Conservation (phyloP, 768 basidiomycete genomes). For the Termitomyces sp. region DNA sequence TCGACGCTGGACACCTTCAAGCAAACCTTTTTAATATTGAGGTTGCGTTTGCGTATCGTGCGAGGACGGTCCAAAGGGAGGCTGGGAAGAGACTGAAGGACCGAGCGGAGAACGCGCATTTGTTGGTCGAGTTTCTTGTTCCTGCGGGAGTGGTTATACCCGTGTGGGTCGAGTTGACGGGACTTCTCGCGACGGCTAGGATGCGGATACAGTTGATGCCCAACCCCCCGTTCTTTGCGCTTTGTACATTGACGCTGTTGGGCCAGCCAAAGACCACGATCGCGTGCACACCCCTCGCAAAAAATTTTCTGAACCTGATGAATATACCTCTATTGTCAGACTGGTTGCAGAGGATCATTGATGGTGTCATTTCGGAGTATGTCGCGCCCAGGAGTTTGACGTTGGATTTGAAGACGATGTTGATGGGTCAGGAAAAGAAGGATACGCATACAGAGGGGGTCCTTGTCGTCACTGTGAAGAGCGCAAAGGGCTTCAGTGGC, state of each 20-base stretch:
- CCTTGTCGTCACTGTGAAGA: slow-evolving; percentile 58
- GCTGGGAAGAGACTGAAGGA: slow-evolving; percentile 30
- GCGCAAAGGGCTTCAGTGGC: slow-evolving; percentile 45
- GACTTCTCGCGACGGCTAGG: slow-evolving; percentile 57
- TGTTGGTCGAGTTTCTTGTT: slow-evolving; percentile 68
- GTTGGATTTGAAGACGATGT: slow-evolving; percentile 59
- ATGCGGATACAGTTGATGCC: slow-evolving; percentile 71
- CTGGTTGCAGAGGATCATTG: slow-evolving; percentile 65
- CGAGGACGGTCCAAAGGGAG: slow-evolving; percentile 36
- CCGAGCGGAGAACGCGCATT: slow-evolving; percentile 54
- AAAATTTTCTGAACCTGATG: slow-evolving; percentile 69
- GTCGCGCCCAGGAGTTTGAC: slow-evolving; percentile 71
- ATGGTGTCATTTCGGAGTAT: slow-evolving; percentile 54
- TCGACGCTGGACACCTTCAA: slow-evolving; percentile 28
- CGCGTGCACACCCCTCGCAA: slow-evolving; percentile 59
- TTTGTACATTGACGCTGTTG: slow-evolving; percentile 55
- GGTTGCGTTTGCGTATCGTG: slow-evolving; percentile 61
- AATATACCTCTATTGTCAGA: slow-evolving; percentile 66
- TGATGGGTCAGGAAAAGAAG: slow-evolving; percentile 56
- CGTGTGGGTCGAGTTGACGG: slow-evolving; percentile 70
- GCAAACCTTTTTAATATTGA: slow-evolving; percentile 63
- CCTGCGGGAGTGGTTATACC: slow-evolving; percentile 41
- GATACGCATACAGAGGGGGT: slow-evolving; percentile 65
- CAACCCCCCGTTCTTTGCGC: slow-evolving; percentile 53
- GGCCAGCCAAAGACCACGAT: slow-evolving; percentile 65